Evolutionary conservation across 371 early-diverging fungal genomes (phyloP), one percentile per base, ranked within the genome.

Genomic region (Syncephalastrum contaminatum): DNA sequence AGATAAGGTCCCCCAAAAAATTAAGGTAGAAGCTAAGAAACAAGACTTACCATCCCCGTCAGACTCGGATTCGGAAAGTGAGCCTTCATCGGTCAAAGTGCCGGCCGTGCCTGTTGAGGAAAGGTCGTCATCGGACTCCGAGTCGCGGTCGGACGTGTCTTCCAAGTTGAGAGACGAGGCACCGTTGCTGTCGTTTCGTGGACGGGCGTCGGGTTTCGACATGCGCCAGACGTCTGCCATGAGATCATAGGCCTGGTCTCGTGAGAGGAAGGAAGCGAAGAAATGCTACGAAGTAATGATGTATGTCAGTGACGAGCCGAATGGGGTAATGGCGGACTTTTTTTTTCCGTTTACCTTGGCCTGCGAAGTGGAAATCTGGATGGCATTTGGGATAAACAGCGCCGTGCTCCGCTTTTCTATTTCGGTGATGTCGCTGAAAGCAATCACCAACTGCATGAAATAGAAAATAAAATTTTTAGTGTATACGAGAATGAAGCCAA

Each of bases 301-400:
- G 16, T 44, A 44, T 21, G 13, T 53, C 43, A 43, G 14, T 16
- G 13, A 22, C 4, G 16, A 8, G 10, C 36, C 36, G 36, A 30
- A 30, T 30, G 10, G 36, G 36, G 5, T 12, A 30, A 30, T 0
- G 12, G 36, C 36, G 36, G 36, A 30, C 36, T 30, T 45, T 30
- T 25, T 39, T 21, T 54, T 51, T 40, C 60, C 53, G 43, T 7
- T 51, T 74, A 78, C 83, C 66, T 85, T 88, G 12, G 77, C 73
- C 42, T 89, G 87, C 16, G 80, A 62, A 13, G 94, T 92, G 7
- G 87, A 81, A 14, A 96, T 77, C 51, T 85, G 77, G 51, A 96
- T 89, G 4, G 95, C 92, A 63, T 92, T 93, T 30, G 94, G 94
- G 51, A 94, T 90, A 59, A 90, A 87, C 48, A 84, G 85, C 41